A percentile compares a stretch with the other conserved stretches of the same genome.
phyloP scores from a whole-genome alignment of 2,329 filamentous ascomycete species.

The Coleophoma cylindrospora region DNA sequence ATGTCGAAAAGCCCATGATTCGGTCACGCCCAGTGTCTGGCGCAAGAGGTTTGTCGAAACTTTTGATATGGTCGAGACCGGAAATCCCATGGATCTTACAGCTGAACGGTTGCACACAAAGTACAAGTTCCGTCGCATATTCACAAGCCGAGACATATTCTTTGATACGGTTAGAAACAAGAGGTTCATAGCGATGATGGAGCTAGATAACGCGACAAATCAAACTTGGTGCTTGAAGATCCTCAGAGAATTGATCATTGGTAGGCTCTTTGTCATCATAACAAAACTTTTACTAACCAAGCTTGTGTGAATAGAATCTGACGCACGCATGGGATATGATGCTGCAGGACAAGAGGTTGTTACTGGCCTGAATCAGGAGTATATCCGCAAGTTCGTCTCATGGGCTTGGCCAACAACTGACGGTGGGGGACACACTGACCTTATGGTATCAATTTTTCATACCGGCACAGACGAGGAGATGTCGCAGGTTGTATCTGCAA shows the following conservation, averaged over 20 bases:
- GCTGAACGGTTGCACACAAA: neutral
- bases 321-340: neutral
- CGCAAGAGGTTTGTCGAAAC: conserved; percentile 30
- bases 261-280: conserved; percentile 24
- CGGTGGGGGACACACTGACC: neutral
- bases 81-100: conserved; percentile 21
- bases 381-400: neutral
- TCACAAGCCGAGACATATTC: conserved; percentile 16
- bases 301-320: neutral
- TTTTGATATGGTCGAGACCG: conserved; percentile 31
- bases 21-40: conserved; percentile 38
- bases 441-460: neutral
- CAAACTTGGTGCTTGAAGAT: conserved; percentile 22
- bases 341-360: neutral
- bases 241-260: conserved; percentile 34
- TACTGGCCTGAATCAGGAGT: neutral
- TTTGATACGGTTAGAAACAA: conserved; percentile 16
- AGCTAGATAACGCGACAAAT: conserved; percentile 19
- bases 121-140: conserved; percentile 30
- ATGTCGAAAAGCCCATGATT: conserved; percentile 30
- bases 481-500: neutral
- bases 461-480: neutral
- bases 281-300: neutral
- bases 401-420: neutral
- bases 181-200: conserved; percentile 6